These are phyloP conservation scores for Ehretia macrophylla DNA, from an alignment of 257 asterid genomes.

Conservation along the genomic window DNA sequence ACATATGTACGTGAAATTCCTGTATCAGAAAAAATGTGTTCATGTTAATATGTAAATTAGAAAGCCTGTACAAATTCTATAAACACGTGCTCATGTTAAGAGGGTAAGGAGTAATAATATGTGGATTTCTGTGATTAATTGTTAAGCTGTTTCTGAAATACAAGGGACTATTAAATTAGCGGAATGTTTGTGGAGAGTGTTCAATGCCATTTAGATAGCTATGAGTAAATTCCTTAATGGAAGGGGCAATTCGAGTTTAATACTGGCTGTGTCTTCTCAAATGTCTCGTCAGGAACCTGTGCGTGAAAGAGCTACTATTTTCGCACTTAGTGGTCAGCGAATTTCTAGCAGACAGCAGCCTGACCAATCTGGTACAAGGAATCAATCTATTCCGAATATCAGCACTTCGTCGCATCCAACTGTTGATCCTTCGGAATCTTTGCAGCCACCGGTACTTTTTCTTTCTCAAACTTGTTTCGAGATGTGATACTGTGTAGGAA, in stretches of 20 bases:
- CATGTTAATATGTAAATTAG: too few species aligned
- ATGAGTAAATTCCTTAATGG: not conserved
- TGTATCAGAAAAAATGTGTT: too few species aligned
- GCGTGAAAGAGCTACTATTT: conserved; percentile 30
- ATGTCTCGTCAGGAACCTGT: conserved; percentile 46
- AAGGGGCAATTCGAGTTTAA: not conserved
- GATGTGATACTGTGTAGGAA: not conserved
- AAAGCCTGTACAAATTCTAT: not conserved
- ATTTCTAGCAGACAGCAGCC: conserved; percentile 40
- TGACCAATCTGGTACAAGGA: conserved; percentile 45
- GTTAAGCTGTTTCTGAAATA: too few species aligned
- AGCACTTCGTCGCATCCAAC: conserved; percentile 18
- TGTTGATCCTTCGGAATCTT: conserved; percentile 45
- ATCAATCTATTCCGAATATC: conserved; percentile 22
- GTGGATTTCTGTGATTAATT: too few species aligned
- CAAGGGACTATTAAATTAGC: too few species aligned
- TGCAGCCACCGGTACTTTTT: conserved; percentile 67
- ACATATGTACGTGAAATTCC: too few species aligned
- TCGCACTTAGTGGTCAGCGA: conserved; percentile 25
- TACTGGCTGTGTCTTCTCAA: not conserved
- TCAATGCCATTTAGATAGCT: not conserved
- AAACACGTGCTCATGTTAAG: too few species aligned
- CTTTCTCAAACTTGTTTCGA: conserved; percentile 6
- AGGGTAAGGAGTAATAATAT: too few species aligned
- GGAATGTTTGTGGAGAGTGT: too few species aligned